These are phyloP conservation scores for Boletus mariae DNA, from an alignment of 1,284 basidiomycete species.

Conservation along the genomic window DNA sequence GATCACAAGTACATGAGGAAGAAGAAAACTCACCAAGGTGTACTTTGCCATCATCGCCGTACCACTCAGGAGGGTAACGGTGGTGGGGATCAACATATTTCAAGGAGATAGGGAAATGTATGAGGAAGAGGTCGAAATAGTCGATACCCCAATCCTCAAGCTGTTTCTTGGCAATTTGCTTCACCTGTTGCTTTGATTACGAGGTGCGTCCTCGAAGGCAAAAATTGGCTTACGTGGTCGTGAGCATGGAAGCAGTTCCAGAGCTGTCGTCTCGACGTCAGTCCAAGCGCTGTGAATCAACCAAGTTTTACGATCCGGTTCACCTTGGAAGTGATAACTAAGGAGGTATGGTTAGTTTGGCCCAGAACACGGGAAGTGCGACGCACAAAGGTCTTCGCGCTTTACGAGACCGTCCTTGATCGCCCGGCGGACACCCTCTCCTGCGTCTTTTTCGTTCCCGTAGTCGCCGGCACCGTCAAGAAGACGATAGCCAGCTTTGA, in stretches of 20 bases:
- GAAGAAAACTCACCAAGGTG: constrained; percentile 44
- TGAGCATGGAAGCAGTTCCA: constrained; percentile 81
- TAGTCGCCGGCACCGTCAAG: constrained; percentile 82
- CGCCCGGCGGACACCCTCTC: constrained; percentile 67
- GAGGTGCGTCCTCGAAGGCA: neutral
- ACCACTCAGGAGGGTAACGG: constrained; percentile 80
- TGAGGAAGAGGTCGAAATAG: constrained; percentile 73
- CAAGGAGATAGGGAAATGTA: constrained; percentile 79
- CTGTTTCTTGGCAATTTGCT: constrained; percentile 55
- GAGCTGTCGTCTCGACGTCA: constrained; percentile 41
- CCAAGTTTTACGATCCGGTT: constrained; percentile 6
- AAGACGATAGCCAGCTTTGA: constrained; percentile 76
- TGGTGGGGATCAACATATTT: constrained; percentile 72
- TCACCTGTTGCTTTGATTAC: constrained; percentile 39
- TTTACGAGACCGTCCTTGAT: constrained; percentile 72
- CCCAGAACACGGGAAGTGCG: constrained; percentile 1
- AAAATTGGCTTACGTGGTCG: constrained; percentile 53
- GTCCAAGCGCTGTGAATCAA: neutral
- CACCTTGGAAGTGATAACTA: constrained; percentile 69
- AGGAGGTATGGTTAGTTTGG: constrained; percentile 3
- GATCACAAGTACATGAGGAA: constrained; percentile 1
- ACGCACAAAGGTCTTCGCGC: constrained; percentile 74
- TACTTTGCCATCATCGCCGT: constrained; percentile 59
- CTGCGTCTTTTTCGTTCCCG: constrained; percentile 87
- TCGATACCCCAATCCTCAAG: constrained; percentile 74